phyloP scores from a whole-genome alignment of 164 flowering plant species.

The Amborella trichopoda region DNA sequence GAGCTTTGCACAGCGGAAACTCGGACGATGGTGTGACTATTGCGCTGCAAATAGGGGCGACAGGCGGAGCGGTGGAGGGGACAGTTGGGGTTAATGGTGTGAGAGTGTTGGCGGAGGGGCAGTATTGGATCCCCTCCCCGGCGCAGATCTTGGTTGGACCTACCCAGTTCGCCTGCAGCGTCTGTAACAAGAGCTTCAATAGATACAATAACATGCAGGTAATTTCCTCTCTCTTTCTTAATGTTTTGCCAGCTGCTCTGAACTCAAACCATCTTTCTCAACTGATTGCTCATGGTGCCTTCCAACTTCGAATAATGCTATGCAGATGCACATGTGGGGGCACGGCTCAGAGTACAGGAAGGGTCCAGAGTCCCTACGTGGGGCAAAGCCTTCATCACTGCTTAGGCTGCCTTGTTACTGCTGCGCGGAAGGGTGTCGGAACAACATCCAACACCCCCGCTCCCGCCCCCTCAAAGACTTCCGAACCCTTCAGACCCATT shows the following conservation, averaged over 20 bases:
- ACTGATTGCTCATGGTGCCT: not conserved
- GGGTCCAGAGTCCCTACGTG: slow-evolving; percentile 71
- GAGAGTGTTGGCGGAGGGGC: slow-evolving; percentile 10
- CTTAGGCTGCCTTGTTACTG: slow-evolving; percentile 76
- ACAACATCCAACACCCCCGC: slow-evolving; percentile 75
- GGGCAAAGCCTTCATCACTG: slow-evolving; percentile 69
- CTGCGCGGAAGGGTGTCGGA: slow-evolving; percentile 68
- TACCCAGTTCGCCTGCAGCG: slow-evolving; percentile 46
- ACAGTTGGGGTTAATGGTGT: slow-evolving; percentile 2
- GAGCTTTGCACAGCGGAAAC: too few species aligned
- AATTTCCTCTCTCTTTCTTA: not conserved
- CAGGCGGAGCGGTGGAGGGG: slow-evolving; percentile 8
- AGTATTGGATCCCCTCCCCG: slow-evolving; percentile 56
- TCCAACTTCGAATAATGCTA: not conserved
- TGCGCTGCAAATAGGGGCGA: slow-evolving; percentile 45
- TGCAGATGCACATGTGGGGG: slow-evolving; percentile 91
- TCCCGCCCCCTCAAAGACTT: slow-evolving; percentile 70
- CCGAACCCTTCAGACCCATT: slow-evolving; percentile 71
- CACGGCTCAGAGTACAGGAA: slow-evolving; percentile 70
- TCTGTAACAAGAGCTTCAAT: slow-evolving; percentile 54
- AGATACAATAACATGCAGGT: slow-evolving; percentile 69
- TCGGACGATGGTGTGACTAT: slow-evolving; percentile 33
- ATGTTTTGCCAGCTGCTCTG: not conserved
- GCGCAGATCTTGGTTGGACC: slow-evolving; percentile 55
- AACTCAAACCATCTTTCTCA: not conserved